A percentile compares a stretch with the other conserved stretches of the same genome.
Conservation (phyloP, 176 grass and related monocot species). For the Oryza meridionalis region DNA sequence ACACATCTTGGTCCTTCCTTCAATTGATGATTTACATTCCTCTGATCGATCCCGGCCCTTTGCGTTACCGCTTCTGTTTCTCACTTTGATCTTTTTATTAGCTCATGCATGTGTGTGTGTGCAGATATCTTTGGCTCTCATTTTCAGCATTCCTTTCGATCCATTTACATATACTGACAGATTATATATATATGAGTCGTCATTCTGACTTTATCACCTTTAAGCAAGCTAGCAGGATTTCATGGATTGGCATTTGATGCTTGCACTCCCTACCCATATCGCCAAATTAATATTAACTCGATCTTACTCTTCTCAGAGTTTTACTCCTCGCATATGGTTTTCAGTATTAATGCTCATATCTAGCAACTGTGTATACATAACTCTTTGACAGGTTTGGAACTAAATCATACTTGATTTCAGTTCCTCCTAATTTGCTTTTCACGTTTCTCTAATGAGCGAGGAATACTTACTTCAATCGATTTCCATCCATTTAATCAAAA, state of each 20-base stretch:
- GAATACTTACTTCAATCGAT: neutral
- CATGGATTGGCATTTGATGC: slow-evolving; percentile 41
- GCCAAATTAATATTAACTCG: no score
- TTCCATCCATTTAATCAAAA: neutral
- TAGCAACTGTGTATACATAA: neutral
- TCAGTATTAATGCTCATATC: neutral
- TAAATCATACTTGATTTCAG: no score
- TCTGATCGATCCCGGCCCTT: neutral
- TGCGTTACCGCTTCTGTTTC: neutral
- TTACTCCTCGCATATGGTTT: neutral
- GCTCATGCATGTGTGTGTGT: slow-evolving; percentile 16
- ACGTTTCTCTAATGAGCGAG: neutral
- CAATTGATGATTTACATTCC: slow-evolving; percentile 9
- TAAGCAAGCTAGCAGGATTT: neutral
- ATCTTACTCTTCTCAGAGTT: neutral
- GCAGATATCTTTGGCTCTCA: neutral
- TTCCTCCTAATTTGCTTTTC: neutral
- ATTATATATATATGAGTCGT: no score
- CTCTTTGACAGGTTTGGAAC: neutral
- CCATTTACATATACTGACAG: neutral
- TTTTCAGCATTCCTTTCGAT: neutral
- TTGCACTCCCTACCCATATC: neutral
- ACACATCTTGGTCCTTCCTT: neutral
- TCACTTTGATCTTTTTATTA: neutral
- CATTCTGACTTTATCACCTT: neutral